These are phyloP conservation scores for Theobroma grandiflorum DNA, from an alignment of 441 rosid genomes.

Conservation along the genomic window DNA sequence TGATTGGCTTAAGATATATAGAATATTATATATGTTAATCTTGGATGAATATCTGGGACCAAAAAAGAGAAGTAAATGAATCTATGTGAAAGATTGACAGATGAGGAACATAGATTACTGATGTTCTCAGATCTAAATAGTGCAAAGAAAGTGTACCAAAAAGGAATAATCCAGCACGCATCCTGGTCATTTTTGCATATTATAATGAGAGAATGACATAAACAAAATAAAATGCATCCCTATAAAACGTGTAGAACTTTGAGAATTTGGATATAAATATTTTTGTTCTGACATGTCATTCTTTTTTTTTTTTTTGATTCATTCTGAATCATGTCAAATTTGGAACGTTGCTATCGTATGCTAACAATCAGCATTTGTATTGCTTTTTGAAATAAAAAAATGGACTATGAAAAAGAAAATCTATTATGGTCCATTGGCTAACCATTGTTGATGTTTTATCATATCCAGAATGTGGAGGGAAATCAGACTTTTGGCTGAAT, in stretches of 20 bases:
- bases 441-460: conserved; percentile 5
- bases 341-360: not conserved
- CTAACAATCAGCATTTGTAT: not conserved
- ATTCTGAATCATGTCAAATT: not conserved
- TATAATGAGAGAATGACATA: not conserved
- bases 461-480: conserved; percentile 96
- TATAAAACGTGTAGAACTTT: not conserved
- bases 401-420: conserved; percentile 12
- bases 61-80: not conserved
- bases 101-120: not conserved
- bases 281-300: not conserved
- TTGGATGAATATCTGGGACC: not conserved
- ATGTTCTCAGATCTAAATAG: not conserved
- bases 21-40: conserved; percentile 9
- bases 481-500: conserved; percentile 81
- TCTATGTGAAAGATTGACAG: not conserved
- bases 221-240: not conserved
- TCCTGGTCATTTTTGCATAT: not conserved
- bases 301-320: not conserved
- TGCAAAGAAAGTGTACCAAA: not conserved
- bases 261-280: not conserved
- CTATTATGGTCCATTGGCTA: not conserved
- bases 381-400: conserved; percentile 16
- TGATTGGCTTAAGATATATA: not conserved
- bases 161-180: not conserved